Percentiles rank a stretch among this genome's conserved stretches.
phyloP scores from a whole-genome alignment of 2,329 filamentous ascomycete species.

The Thermothelomyces thermophilus region DNA sequence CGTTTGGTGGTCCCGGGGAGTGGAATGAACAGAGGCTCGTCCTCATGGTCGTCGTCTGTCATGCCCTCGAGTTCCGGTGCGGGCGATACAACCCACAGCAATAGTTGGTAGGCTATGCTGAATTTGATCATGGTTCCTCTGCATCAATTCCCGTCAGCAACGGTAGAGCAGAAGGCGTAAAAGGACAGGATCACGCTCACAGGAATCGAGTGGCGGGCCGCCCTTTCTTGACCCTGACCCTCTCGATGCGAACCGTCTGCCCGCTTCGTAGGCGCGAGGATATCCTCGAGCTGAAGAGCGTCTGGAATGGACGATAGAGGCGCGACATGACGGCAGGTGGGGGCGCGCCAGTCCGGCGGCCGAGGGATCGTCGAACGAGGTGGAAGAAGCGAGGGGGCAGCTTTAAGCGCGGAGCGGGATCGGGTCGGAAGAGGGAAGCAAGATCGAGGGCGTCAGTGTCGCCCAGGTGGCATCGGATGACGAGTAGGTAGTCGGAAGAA shows the following conservation, averaged over 20 bases:
- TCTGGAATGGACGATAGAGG: slow-evolving; percentile 14
- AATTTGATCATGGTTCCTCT: slow-evolving; percentile 21
- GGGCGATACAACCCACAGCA: slow-evolving; percentile 33
- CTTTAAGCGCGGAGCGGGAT: neutral
- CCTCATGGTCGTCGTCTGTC: slow-evolving; percentile 38
- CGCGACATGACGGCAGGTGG: slow-evolving; percentile 17
- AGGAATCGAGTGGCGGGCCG: slow-evolving; percentile 2
- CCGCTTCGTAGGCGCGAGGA: slow-evolving; percentile 2
- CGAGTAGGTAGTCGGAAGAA: too few relatives aligned
- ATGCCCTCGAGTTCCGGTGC: neutral
- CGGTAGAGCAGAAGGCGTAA: too few relatives aligned
- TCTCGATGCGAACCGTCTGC: slow-evolving; percentile 18
- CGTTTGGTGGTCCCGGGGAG: slow-evolving; percentile 52
- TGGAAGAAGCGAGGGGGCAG: neutral
- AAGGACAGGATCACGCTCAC: neutral
- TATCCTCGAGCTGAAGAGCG: slow-evolving; percentile 5
- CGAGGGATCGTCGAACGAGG: neutral
- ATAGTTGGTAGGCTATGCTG: slow-evolving; percentile 29
- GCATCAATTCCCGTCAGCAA: slow-evolving; percentile 6
- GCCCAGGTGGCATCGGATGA: neutral
- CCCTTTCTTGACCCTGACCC: slow-evolving; percentile 16
- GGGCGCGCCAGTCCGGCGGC: slow-evolving; percentile 20
- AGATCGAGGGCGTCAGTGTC: neutral
- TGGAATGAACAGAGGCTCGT: slow-evolving; percentile 49
- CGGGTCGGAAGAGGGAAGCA: too few relatives aligned